Conservation (phyloP, 805 yeast genomes). For the Candida ovalis region DNA sequence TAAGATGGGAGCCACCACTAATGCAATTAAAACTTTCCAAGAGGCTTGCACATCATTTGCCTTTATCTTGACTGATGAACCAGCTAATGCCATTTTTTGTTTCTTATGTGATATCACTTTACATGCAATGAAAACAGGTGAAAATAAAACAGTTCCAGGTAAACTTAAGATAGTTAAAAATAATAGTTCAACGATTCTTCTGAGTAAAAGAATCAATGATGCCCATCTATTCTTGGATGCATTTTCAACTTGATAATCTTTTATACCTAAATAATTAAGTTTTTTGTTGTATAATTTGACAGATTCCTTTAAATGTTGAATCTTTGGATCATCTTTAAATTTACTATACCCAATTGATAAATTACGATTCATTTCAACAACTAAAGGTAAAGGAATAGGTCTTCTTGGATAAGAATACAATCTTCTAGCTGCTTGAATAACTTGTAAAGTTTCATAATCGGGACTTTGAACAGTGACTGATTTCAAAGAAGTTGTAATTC, state of each 20-base stretch:
- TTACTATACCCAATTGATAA: constrained; percentile 77
- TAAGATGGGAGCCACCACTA: constrained; percentile 82
- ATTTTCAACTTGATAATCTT: constrained; percentile 67
- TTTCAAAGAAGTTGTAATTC: constrained; percentile 62
- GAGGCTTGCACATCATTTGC: constrained; percentile 95
- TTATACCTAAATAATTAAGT: constrained; percentile 58
- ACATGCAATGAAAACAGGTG: constrained; percentile 82
- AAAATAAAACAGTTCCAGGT: constrained; percentile 83
- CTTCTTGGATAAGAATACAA: constrained; percentile 71
- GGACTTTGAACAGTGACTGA: constrained; percentile 84
- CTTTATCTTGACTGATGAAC: constrained; percentile 82
- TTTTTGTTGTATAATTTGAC: constrained; percentile 67
- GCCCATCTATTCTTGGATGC: constrained; percentile 48
- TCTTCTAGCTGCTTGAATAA: constrained; percentile 88
- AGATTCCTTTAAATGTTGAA: constrained; percentile 56
- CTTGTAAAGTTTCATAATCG: constrained; percentile 86
- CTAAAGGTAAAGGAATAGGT: constrained; percentile 72
- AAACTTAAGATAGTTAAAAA: constrained; percentile 59
- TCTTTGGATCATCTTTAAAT: constrained; percentile 66
- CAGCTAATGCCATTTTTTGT: constrained; percentile 73
- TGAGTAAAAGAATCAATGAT: constrained; percentile 49
- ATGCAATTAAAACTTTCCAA: constrained; percentile 87
- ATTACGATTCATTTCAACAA: constrained; percentile 87
- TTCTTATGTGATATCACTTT: constrained; percentile 67
- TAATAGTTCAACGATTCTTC: constrained; percentile 53